Base-by-base conservation (phyloP, 2,329 filamentous ascomycete genomes). In the Pseudogymnoascus sp. region DNA sequence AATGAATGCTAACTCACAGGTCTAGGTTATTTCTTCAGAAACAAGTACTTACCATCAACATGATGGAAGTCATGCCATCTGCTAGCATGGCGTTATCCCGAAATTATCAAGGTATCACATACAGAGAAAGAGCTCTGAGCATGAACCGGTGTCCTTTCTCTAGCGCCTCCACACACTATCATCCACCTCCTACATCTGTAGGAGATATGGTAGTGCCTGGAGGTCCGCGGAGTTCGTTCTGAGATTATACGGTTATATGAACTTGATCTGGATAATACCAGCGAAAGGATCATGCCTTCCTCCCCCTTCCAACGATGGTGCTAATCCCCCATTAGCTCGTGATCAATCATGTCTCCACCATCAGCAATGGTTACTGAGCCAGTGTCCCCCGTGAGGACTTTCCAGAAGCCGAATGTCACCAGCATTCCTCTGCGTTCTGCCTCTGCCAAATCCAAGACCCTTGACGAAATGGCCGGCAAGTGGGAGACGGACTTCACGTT, bases 191-290 rank as follows among this genome's bases (percentile, higher is more conserved):
- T 64, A 43, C 64, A 36, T 28, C 14, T 34, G 57, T 67, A 72
- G 70, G 71, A 72, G 68, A 73, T 73, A 68, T 54, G 19, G 39
- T 39, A 34, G 69, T 57, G 64, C 68, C 67, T 60, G 64, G 68
- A 63, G 65, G 66, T 31, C 68, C 66, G 65, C 68, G 68, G 68
- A 69, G 71, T 72, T 78, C 77, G 80, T 79, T 82, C 85, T 91
- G 88, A 93, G 90, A 95, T 87, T 86, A 95, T 89, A 95, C 90
- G 90, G 91, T 88, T 81, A 69, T 65, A 65, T 82, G 80, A 92
- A 93, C 90, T 93, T 93, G 90, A 93, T 93, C 90, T 91, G 90
- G 91, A 93, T 93, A 93, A 95, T 95, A 91, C 91, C 90, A 92
- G 92, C 92, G 92, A 92, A 95, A 96, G 92, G 89, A 96, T 95